phyloP scores from a whole-genome alignment of 2,329 filamentous ascomycete genomes.

The Purpureocillium takamizusanense region DNA sequence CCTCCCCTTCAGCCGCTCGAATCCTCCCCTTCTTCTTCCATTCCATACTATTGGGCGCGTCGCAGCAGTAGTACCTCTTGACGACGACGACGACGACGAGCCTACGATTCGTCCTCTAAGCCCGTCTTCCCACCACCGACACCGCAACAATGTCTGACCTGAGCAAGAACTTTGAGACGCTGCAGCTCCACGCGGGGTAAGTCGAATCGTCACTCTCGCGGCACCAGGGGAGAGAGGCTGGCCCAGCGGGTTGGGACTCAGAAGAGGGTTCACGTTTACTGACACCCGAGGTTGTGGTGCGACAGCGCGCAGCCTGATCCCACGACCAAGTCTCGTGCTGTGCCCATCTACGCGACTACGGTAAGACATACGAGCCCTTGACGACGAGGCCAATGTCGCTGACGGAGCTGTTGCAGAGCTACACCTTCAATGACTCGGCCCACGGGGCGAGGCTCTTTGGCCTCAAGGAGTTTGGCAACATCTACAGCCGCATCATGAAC shows the following conservation, averaged over 20 bases:
- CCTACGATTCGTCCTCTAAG: too few relatives aligned
- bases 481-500: constrained; percentile 96
- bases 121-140: too few relatives aligned
- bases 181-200: constrained; percentile 79
- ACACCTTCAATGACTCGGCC: constrained; percentile 88
- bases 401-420: constrained; percentile 50
- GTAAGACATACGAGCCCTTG: too few relatives aligned
- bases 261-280: too few relatives aligned
- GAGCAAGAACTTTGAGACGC: constrained; percentile 66
- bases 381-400: background rate
- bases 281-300: background rate
- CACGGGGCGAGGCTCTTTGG: constrained; percentile 92
- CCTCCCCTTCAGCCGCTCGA: constrained; percentile 16
- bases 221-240: too few relatives aligned
- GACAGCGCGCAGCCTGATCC: constrained; percentile 70
- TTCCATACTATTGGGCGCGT: background rate
- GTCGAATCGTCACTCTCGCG: constrained; percentile 11
- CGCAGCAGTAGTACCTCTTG: too few relatives aligned
- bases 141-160: constrained; percentile 28
- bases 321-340: constrained; percentile 76
- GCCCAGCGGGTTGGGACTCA: too few relatives aligned
- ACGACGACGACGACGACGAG: too few relatives aligned
- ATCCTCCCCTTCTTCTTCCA: background rate
- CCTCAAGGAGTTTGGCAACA: constrained; percentile 95
- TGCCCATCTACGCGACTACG: constrained; percentile 94